Conservation (phyloP, 306 rosid species). For the Corylus americana region DNA sequence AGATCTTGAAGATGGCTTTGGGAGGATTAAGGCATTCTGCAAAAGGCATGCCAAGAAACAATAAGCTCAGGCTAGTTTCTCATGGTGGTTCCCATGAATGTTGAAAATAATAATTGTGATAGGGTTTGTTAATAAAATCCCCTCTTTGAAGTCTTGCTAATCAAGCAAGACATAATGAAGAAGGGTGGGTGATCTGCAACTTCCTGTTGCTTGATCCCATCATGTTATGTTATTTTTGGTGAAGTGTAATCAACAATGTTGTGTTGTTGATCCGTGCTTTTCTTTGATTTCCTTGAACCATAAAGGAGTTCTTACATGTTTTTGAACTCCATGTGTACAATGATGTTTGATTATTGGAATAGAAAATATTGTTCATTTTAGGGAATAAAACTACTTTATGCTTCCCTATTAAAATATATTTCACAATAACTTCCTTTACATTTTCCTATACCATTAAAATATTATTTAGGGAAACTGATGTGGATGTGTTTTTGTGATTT, state of each 20-base stretch:
- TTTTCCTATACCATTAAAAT: too few species aligned
- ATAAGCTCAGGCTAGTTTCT: not conserved
- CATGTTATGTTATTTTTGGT: not conserved
- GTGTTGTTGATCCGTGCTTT: not conserved
- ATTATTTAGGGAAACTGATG: too few species aligned
- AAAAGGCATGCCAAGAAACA: constrained; percentile 44
- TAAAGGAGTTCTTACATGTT: too few species aligned
- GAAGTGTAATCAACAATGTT: constrained; percentile 4
- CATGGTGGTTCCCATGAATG: not conserved
- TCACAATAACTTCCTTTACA: too few species aligned
- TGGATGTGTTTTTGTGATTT: too few species aligned
- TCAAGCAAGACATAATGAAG: not conserved
- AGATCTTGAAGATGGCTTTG: constrained; percentile 50
- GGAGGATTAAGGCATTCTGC: constrained; percentile 43
- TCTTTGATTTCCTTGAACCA: too few species aligned
- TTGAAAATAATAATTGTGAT: not conserved
- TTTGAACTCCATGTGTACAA: too few species aligned
- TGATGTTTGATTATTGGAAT: too few species aligned
- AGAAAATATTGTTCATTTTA: too few species aligned
- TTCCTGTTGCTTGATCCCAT: not conserved
- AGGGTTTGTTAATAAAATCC: not conserved
- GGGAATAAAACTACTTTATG: too few species aligned
- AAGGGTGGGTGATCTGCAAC: not conserved
- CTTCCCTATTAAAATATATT: too few species aligned
- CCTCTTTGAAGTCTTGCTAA: not conserved